A percentile compares a stretch with the other conserved stretches of the same genome.
These are phyloP conservation scores for Tetrapisispora arboricola DNA, from an alignment of 805 yeast genomes.

Conservation along the genomic window DNA sequence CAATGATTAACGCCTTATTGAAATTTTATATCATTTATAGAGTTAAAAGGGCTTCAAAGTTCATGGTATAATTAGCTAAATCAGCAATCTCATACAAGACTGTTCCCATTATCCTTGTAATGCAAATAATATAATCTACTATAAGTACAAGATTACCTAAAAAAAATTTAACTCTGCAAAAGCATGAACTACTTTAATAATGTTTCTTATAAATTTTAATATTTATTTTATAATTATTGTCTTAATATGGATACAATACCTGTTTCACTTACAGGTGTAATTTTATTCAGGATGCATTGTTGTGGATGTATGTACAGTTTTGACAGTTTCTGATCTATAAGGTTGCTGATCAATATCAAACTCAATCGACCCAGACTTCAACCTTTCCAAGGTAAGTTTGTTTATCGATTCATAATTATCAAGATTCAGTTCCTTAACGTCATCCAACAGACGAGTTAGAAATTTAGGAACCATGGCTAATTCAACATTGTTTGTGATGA, in stretches of 20 bases:
- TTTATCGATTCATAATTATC: constrained; percentile 13
- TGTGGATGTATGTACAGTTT: constrained; percentile 3
- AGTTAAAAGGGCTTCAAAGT: too few species aligned
- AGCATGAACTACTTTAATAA: too few species aligned
- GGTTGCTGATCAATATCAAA: constrained; percentile 1
- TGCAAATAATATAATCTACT: too few species aligned
- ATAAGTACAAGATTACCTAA: too few species aligned
- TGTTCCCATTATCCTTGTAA: too few species aligned
- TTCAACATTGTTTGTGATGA: constrained; percentile 74
- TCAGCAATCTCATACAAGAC: too few species aligned
- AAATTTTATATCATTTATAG: too few species aligned
- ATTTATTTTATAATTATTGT: background rate
- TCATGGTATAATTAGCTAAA: too few species aligned
- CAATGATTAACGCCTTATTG: too few species aligned
- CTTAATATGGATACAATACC: constrained; percentile 1
- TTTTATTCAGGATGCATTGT: background rate
- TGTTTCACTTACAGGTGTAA: too few species aligned
- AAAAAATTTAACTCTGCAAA: too few species aligned
- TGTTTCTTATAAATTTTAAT: too few species aligned
- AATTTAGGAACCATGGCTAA: constrained; percentile 68
- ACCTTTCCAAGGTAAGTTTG: background rate
- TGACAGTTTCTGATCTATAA: constrained; percentile 1
- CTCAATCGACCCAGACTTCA: background rate
- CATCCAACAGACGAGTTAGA: constrained; percentile 39
- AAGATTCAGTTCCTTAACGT: constrained; percentile 12